These are phyloP conservation scores for Dalbergia oliveri DNA, from an alignment of 306 rosid genomes.

Conservation along the genomic window DNA sequence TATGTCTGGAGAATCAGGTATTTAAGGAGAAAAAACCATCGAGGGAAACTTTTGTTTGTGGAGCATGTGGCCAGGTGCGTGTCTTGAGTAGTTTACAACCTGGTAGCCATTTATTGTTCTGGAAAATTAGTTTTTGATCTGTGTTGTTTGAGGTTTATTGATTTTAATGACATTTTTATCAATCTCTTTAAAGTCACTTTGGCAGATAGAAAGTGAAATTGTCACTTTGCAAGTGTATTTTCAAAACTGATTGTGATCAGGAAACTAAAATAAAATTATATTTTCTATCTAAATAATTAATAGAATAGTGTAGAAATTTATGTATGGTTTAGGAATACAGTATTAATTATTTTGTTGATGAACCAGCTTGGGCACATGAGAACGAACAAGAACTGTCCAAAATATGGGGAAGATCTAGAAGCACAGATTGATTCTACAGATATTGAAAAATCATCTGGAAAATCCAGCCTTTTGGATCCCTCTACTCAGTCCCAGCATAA, in stretches of 20 bases:
- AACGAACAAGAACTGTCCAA: conserved; percentile 97
- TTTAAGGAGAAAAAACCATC: conserved; percentile 94
- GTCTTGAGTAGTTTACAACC: conserved; percentile 25
- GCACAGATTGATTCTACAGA: conserved; percentile 71
- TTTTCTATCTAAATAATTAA: conserved; percentile 23
- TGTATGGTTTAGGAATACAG: background rate
- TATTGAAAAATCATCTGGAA: conserved; percentile 68
- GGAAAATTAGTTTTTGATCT: conserved; percentile 18
- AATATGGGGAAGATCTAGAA: conserved; percentile 87
- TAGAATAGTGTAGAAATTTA: background rate
- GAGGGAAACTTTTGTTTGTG: conserved; percentile 90
- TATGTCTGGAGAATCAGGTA: conserved; percentile 61
- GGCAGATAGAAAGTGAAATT: background rate
- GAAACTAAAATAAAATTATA: background rate
- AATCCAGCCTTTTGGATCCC: conserved; percentile 65
- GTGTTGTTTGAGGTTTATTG: conserved; percentile 27
- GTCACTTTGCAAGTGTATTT: background rate
- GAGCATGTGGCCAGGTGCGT: conserved; percentile 96
- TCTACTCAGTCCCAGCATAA: conserved; percentile 73
- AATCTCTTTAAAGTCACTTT: background rate
- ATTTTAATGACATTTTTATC: background rate
- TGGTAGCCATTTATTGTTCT: conserved; percentile 11
- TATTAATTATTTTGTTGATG: conserved; percentile 43
- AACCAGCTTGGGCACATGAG: conserved; percentile 96
- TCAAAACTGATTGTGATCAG: conserved; percentile 8